phyloP scores from a whole-genome alignment of 108 stramenopile genomes.

The Cyclotella atomus region DNA sequence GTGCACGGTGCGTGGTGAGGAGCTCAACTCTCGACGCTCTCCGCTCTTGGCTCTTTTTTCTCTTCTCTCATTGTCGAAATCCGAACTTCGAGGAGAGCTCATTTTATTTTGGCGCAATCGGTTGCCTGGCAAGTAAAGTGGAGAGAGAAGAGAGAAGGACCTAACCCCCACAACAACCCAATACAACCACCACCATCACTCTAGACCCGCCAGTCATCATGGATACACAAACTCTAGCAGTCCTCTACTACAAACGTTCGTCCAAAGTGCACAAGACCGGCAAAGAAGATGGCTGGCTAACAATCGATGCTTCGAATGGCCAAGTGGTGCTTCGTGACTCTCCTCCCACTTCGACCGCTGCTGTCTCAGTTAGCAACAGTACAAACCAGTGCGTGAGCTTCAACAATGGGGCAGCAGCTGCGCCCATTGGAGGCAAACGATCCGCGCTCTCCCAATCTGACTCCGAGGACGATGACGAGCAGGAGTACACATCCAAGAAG shows the following conservation, averaged over 20 bases:
- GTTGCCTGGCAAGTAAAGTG: too few species aligned
- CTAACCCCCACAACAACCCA: too few species aligned
- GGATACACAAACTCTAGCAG: constrained; percentile 47
- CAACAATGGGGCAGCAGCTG: background rate
- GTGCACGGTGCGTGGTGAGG: too few species aligned
- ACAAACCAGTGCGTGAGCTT: background rate
- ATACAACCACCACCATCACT: too few species aligned
- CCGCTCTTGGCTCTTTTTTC: too few species aligned
- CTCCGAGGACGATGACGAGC: constrained; percentile 24
- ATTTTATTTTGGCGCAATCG: too few species aligned
- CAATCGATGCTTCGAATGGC: constrained; percentile 34
- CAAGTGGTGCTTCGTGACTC: constrained; percentile 24
- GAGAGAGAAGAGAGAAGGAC: too few species aligned
- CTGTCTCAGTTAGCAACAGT: background rate
- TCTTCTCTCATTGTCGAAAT: too few species aligned
- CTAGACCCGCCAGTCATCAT: too few species aligned
- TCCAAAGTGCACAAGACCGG: constrained; percentile 76
- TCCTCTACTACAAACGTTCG: constrained; percentile 77
- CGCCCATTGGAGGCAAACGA: background rate
- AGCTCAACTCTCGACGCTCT: too few species aligned
- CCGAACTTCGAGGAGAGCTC: too few species aligned
- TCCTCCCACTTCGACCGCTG: background rate
- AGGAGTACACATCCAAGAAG: background rate
- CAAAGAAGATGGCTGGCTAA: constrained; percentile 62
- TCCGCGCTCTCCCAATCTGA: background rate